A percentile compares a stretch with the other conserved stretches of the same genome.
phyloP scores from a whole-genome alignment of 139 green algal genomes.

The Diplosphaera chodatii region DNA sequence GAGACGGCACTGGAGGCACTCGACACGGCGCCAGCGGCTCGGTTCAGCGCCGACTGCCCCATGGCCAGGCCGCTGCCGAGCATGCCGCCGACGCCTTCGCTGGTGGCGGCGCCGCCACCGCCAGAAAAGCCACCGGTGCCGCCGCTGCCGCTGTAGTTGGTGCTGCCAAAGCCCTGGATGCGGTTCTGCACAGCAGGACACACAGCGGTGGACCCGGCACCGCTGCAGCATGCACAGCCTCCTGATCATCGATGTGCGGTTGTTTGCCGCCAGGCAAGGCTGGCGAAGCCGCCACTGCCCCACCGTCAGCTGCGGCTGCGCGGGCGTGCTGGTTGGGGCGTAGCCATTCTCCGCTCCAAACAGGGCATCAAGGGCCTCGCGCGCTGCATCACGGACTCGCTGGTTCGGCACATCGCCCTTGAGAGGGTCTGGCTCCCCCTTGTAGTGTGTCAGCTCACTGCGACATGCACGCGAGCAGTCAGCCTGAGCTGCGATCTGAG shows the following conservation, averaged over 20 bases:
- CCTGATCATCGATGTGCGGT: too few species aligned
- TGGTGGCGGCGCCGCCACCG: not conserved
- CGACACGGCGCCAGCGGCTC: not conserved
- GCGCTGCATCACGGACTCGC: slow-evolving; percentile 50
- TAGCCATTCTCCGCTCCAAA: slow-evolving; percentile 30
- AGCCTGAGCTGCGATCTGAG: not conserved
- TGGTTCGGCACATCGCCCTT: slow-evolving; percentile 54
- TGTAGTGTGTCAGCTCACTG: slow-evolving; percentile 51
- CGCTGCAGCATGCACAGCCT: too few species aligned
- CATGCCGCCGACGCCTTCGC: slow-evolving; percentile 8
- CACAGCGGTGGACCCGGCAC: not conserved
- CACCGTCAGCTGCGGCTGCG: not conserved
- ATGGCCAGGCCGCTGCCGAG: not conserved
- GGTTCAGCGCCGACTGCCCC: not conserved
- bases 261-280: too few species aligned
- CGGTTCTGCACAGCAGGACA: slow-evolving; percentile 30
- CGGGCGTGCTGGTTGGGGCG: not conserved
- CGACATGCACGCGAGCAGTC: too few species aligned
- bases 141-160: slow-evolving; percentile 13
- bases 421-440: slow-evolving; percentile 53
- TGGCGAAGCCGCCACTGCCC: too few species aligned
- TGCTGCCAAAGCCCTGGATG: slow-evolving; percentile 79
- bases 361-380: slow-evolving; percentile 48
- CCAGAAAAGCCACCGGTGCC: slow-evolving; percentile 6
- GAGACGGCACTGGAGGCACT: not conserved